Conservation (phyloP, 768 basidiomycete species). For the Pleurotus djamor region DNA sequence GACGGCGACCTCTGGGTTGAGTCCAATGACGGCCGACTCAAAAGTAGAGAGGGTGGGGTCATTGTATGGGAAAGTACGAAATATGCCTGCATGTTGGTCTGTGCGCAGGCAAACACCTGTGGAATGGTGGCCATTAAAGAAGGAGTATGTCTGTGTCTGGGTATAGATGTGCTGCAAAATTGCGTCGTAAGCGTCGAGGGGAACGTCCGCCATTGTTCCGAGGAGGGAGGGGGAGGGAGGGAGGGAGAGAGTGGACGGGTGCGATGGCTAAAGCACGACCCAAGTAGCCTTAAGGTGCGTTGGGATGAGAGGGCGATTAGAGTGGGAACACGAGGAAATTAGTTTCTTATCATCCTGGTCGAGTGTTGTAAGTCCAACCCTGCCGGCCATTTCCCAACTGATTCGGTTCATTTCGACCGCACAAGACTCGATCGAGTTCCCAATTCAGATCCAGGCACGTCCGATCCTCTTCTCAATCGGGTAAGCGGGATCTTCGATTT, state of each 20-base stretch:
- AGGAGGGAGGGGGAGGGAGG: not conserved
- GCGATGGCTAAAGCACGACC: not conserved
- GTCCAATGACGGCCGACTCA: constrained; percentile 68
- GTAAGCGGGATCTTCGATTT: not conserved
- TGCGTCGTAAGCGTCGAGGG: constrained; percentile 67
- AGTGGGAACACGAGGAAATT: not conserved
- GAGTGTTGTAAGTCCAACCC: not conserved
- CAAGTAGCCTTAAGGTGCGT: not conserved
- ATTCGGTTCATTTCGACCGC: not conserved
- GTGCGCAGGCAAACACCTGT: constrained; percentile 77
- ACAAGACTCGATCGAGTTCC: constrained; percentile 2
- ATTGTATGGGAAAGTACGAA: constrained; percentile 87
- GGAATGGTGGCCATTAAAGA: constrained; percentile 21
- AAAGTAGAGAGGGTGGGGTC: constrained; percentile 73
- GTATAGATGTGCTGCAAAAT: constrained; percentile 77
- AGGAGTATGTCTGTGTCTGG: constrained; percentile 44
- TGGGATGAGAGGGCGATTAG: not conserved
- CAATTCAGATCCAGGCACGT: not conserved
- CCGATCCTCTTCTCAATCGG: not conserved
- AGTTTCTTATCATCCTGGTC: not conserved
- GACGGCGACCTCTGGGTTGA: constrained; percentile 85
- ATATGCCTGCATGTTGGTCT: constrained; percentile 39
- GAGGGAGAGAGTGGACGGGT: constrained; percentile 1
- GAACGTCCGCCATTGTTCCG: constrained; percentile 4
- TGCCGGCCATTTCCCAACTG: not conserved